phyloP scores from a whole-genome alignment of 2,329 filamentous ascomycete genomes.

The Stromatinia cepivora region DNA sequence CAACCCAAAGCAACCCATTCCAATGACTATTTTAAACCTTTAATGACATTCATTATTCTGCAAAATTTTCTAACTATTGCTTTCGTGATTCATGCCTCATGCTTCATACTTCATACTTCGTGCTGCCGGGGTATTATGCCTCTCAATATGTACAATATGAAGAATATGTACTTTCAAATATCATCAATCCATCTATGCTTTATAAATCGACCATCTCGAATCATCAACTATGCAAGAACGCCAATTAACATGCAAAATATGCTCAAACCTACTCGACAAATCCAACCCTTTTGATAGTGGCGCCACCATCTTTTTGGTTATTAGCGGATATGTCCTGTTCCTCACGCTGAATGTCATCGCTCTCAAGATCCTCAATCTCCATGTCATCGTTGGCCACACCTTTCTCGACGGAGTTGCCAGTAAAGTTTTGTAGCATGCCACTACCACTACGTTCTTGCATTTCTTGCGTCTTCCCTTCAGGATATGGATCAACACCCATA shows the following conservation, averaged over 20 bases:
- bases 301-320: slow-evolving; percentile 23
- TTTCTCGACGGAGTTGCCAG: slow-evolving; percentile 19
- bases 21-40: too few relatives aligned
- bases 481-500: slow-evolving; percentile 35
- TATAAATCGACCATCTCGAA: not conserved
- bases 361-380: slow-evolving; percentile 38
- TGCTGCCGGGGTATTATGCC: slow-evolving; percentile 16
- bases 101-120: not conserved
- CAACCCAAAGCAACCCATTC: too few relatives aligned
- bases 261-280: slow-evolving; percentile 26
- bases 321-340: slow-evolving; percentile 19
- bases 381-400: slow-evolving; percentile 39
- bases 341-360: slow-evolving; percentile 31
- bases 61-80: not conserved
- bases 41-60: not conserved
- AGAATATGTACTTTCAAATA: not conserved
- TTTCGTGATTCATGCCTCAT: not conserved
- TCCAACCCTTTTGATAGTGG: slow-evolving; percentile 35
- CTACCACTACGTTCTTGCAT: slow-evolving; percentile 39
- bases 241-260: not conserved
- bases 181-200: not conserved
- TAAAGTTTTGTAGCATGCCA: slow-evolving; percentile 29
- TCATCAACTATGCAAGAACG: not conserved
- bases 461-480: slow-evolving; percentile 28
- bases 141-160: slow-evolving; percentile 7